Base-by-base conservation (phyloP, 2,329 filamentous ascomycete species). In the Cryphonectria naterciae region DNA sequence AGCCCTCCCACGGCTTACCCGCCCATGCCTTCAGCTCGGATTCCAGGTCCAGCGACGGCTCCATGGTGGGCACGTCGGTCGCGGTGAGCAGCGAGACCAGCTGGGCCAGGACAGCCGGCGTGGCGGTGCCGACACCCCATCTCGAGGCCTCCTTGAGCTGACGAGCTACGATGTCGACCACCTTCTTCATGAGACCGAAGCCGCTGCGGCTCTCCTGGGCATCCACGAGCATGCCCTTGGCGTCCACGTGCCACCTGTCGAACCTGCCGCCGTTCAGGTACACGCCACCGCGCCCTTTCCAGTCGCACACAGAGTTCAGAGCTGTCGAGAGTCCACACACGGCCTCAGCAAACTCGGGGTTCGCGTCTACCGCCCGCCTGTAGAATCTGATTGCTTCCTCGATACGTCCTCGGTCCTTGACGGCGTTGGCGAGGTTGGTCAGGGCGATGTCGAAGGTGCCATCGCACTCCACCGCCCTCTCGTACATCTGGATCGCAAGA, bases 271-370 rank as follows among this genome's bases (percentile, higher is more conserved):
- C 85, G 68, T 91, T 87, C n/a, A 93, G 87, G 37, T 93, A 85
- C 62, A 97, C 91, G 1, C 96, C 96, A 72, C 96, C 96, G 74
- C 96, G 90, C 41, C 94, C 94, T 76, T 89, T 88, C 96, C 96
- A 99, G 77, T 95, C 93, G 79, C 96, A 99, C 7, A 99, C 95
- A 8, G 96, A 98, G 78, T 98, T 98, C 67, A 99, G 84, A 1
- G 96, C 95, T 71, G 97, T 98, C 1, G 94, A 95, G 67, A 99
- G 86, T 10, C 96, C 96, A 80, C 96, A 99, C 0, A 99, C 95
- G 8, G 96, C 96, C 82, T 99, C 96, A 1, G 96, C 94, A 81
- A 99, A 99, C 46, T 97, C 92, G 0, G 96, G 95, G 75, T 96
- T 99, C n/a, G 95, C 90, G 46, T 88, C 87, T 13, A 99, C 95